A percentile compares a stretch with the other conserved stretches of the same genome.
Conservation (phyloP, 2,329 filamentous ascomycete species). For the Emmonsiellopsis sp. region DNA sequence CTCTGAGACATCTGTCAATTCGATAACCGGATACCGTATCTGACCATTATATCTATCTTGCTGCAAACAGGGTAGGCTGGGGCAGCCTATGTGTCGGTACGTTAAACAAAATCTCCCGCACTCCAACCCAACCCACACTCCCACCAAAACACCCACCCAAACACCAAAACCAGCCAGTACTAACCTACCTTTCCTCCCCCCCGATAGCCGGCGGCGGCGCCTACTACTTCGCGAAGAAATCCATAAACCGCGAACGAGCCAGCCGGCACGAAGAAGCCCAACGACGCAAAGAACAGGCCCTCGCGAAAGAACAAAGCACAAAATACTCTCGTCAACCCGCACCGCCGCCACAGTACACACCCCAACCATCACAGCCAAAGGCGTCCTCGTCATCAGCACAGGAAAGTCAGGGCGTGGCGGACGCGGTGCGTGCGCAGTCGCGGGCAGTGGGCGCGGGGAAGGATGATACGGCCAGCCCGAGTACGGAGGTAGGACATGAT, state of each 20-base stretch:
- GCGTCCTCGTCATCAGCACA: constrained; percentile 15
- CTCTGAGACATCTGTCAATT: background rate
- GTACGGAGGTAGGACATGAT: constrained; percentile 63
- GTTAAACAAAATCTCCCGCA: constrained; percentile 17
- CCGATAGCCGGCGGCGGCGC: constrained; percentile 70
- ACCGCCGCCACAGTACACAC: background rate
- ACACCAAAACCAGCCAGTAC: background rate
- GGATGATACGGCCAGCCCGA: constrained; percentile 54
- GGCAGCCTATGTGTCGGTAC: constrained; percentile 74
- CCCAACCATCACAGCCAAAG: constrained; percentile 1
- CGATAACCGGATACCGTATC: background rate
- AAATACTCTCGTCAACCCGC: constrained; percentile 9
- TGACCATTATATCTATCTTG: constrained; percentile 11
- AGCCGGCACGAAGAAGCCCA: constrained; percentile 54
- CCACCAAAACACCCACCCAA: background rate
- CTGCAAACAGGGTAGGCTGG: constrained; percentile 68
- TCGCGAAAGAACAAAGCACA: constrained; percentile 10
- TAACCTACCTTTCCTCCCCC: background rate
- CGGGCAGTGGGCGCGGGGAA: constrained; percentile 23
- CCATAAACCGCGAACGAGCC: constrained; percentile 83
- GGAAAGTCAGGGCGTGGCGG: background rate
- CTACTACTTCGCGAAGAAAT: constrained; percentile 91
- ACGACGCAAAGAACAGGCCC: constrained; percentile 19
- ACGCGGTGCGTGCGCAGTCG: constrained; percentile 3
- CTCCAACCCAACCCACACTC: background rate